These are phyloP conservation scores for Colletotrichum sp. DNA, from an alignment of 2,329 filamentous ascomycete genomes.

Conservation along the genomic window DNA sequence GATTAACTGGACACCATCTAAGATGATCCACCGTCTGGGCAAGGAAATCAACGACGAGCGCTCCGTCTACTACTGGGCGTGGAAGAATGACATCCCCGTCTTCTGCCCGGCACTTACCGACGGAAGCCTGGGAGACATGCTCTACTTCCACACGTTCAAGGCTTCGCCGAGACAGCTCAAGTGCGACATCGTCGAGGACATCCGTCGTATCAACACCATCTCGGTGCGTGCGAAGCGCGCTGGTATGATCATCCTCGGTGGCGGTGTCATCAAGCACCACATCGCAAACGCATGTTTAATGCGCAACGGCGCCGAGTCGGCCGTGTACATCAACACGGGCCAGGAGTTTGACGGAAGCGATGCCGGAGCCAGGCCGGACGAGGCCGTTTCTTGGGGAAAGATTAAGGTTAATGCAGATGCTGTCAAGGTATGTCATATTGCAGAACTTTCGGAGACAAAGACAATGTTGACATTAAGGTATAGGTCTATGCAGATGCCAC, in stretches of 20 bases:
- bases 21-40: constrained; percentile 86
- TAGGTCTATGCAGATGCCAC: constrained; percentile 71
- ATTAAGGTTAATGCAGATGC: constrained; percentile 88
- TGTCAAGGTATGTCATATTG: constrained; percentile 73
- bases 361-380: constrained; percentile 91
- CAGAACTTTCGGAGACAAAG: neutral
- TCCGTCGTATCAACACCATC: constrained; percentile 90
- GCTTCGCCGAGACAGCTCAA: constrained; percentile 80
- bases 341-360: constrained; percentile 98
- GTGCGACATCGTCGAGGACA: constrained; percentile 93
- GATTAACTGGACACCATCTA: constrained; percentile 91
- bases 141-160: constrained; percentile 98
- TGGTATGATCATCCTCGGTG: constrained; percentile 95
- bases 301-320: constrained; percentile 96
- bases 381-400: constrained; percentile 98
- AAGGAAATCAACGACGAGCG: constrained; percentile 93
- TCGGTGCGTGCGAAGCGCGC: constrained; percentile 85
- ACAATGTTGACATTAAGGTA: neutral
- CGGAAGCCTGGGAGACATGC: constrained; percentile 93
- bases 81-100: constrained; percentile 94
- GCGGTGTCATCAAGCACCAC: constrained; percentile 96
- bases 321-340: constrained; percentile 96
- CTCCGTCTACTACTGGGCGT: constrained; percentile 97
- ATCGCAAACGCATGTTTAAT: constrained; percentile 98
- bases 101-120: constrained; percentile 97